These are phyloP conservation scores for Tylopilus cervinicoccineus DNA, from an alignment of 768 basidiomycete genomes.

Conservation along the genomic window DNA sequence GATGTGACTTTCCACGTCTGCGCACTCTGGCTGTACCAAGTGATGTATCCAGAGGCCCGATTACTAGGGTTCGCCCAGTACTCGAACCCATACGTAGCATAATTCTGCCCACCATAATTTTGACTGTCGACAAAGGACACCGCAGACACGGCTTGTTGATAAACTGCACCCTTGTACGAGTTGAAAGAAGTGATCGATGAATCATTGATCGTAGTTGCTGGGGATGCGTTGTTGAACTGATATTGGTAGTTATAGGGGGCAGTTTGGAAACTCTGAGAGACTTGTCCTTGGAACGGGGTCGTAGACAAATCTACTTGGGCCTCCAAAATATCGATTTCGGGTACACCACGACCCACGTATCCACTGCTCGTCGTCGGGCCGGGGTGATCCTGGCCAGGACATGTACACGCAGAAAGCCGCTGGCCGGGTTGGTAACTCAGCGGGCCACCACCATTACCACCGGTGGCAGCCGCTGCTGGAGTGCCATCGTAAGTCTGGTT, in stretches of 20 bases:
- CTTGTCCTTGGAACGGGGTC: constrained; percentile 52
- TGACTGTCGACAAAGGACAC: constrained; percentile 50
- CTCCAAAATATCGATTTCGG: constrained; percentile 93
- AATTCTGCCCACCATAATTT: constrained; percentile 54
- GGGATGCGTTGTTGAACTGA: constrained; percentile 49
- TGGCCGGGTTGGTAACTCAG: constrained; percentile 87
- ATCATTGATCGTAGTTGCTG: constrained; percentile 54
- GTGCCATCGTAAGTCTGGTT: constrained; percentile 69
- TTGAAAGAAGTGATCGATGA: constrained; percentile 52
- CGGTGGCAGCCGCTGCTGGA: constrained; percentile 57
- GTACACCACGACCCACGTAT: constrained; percentile 66
- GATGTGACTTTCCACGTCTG: constrained; percentile 72
- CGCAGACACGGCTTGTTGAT: constrained; percentile 74
- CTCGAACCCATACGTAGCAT: constrained; percentile 70
- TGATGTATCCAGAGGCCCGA: constrained; percentile 70
- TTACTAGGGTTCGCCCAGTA: constrained; percentile 72
- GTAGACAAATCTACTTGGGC: constrained; percentile 58
- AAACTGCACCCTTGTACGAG: constrained; percentile 62
- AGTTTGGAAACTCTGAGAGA: constrained; percentile 77
- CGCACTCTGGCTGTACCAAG: constrained; percentile 70
- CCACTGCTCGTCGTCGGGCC: constrained; percentile 54
- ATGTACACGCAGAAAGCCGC: constrained; percentile 83
- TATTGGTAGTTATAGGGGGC: constrained; percentile 78
- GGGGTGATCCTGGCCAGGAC: constrained; percentile 81
- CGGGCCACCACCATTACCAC: constrained; percentile 42